Evolutionary conservation across 2,329 filamentous ascomycete species (phyloP), one percentile per base, ranked within the genome.

Genomic region (Macroventuria anomochaeta): DNA sequence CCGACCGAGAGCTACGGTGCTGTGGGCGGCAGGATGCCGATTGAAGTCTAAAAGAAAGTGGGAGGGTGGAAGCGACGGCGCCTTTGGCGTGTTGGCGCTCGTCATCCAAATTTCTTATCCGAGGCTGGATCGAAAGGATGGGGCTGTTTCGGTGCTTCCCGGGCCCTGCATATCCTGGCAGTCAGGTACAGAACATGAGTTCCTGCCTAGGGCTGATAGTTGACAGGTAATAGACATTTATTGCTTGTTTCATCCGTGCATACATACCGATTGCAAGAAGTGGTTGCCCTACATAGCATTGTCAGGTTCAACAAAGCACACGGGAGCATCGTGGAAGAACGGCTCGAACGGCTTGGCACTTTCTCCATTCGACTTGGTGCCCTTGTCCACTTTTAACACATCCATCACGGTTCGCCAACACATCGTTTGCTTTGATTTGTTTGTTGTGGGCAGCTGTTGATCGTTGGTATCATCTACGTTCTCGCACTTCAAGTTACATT

Each of bases 91-190:
- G 50, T 54, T 48, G 51, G 51, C 51, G 51, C 51, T 40, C 51
- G 51, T 54, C 51, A 54, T 54, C 39, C 20, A 52, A 49, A 40
- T 48, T 48, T 29, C 40, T 33, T 42, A 43, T 49, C 51, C 51
- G 51, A 49, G 51, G 51, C 44, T 44, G 43, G 18, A 44, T 43
- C 18, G 26, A 21, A 44, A 37, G 40, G 28, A 36, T 34, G 40
- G 38, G 39, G 31, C 43, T 47, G 26, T 12, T 32, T 53, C 44
- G 39, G 51, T 49, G 51, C 40, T 40, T 43, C 38, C 26, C 39
- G 39, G 39, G 18, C 51, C 43, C 51, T 49, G 51, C 39, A 31
- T 36, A 28, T 34, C 23, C 25, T 34, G 51, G 48, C 28, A 15
- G 37, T 31, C 48, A 52, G 40, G 46, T n/a, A 54, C 44, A 37